A percentile compares a stretch with the other conserved stretches of the same genome.
Evolutionary conservation across 108 stramenopile genomes (phyloP).

Genomic region (Fragilariopsis cylindrus): DNA sequence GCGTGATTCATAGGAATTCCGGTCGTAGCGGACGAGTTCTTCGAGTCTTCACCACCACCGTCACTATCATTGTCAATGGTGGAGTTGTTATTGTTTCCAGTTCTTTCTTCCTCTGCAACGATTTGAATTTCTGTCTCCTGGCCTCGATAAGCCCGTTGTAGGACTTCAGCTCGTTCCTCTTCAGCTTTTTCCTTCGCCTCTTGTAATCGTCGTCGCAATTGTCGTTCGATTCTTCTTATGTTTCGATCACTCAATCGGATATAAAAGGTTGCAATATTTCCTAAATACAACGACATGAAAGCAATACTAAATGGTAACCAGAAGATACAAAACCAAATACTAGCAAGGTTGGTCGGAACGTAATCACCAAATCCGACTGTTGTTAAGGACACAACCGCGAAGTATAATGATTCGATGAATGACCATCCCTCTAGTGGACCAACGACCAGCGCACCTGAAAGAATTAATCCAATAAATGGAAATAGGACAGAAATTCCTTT

Average conservation of each 20-base stretch:
- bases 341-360: constrained; percentile 56
- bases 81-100: background rate
- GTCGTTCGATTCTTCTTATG: constrained; percentile 65
- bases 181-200: constrained; percentile 50
- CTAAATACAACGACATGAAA: constrained; percentile 78
- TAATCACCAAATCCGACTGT: constrained; percentile 84
- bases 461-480: constrained; percentile 77
- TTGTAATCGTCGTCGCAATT: constrained; percentile 57
- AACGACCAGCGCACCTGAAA: constrained; percentile 70
- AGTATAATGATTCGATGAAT: constrained; percentile 76
- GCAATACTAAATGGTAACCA: constrained; percentile 82
- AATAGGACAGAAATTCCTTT: constrained; percentile 64
- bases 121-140: constrained; percentile 40
- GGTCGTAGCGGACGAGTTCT: no score
- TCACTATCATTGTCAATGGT: background rate
- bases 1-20: constrained; percentile 25
- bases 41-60: background rate
- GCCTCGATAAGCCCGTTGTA: constrained; percentile 40
- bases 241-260: constrained; percentile 75
- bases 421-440: constrained; percentile 84
- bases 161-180: constrained; percentile 41
- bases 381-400: constrained; percentile 78
- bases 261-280: constrained; percentile 80
- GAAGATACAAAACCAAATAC: constrained; percentile 78
- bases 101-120: background rate